Conservation (phyloP, 306 rosid genomes). For the Abrus pulchellus region DNA sequence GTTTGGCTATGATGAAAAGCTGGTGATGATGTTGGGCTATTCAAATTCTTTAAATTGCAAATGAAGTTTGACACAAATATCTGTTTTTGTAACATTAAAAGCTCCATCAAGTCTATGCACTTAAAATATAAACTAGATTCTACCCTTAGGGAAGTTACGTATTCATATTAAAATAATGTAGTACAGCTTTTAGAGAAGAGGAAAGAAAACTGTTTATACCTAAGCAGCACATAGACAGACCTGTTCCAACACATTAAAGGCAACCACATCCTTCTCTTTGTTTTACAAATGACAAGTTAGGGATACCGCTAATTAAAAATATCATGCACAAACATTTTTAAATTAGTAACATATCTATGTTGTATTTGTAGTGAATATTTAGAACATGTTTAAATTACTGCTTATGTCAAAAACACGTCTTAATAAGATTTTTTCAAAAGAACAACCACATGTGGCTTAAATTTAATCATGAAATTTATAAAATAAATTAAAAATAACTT, state of each 20-base stretch:
- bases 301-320: neutral
- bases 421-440: no score
- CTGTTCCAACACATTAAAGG: constrained; percentile 16
- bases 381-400: no score
- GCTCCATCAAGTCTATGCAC: neutral
- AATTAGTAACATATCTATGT: no score
- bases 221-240: neutral
- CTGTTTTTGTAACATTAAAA: neutral
- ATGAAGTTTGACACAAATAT: neutral
- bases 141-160: neutral
- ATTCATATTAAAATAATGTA: neutral
- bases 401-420: no score
- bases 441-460: no score
- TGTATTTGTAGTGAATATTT: no score
- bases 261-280: constrained; percentile 3
- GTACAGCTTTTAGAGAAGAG: neutral
- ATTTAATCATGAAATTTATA: no score
- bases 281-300: constrained; percentile 26
- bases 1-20: neutral
- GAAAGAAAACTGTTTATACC: neutral
- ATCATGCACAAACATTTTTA: no score
- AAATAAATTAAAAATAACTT: no score
- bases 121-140: neutral
- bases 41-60: neutral
- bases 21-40: neutral